These are phyloP conservation scores for Colletotrichum viniferum DNA, from an alignment of 2,329 filamentous ascomycete genomes.

Conservation along the genomic window DNA sequence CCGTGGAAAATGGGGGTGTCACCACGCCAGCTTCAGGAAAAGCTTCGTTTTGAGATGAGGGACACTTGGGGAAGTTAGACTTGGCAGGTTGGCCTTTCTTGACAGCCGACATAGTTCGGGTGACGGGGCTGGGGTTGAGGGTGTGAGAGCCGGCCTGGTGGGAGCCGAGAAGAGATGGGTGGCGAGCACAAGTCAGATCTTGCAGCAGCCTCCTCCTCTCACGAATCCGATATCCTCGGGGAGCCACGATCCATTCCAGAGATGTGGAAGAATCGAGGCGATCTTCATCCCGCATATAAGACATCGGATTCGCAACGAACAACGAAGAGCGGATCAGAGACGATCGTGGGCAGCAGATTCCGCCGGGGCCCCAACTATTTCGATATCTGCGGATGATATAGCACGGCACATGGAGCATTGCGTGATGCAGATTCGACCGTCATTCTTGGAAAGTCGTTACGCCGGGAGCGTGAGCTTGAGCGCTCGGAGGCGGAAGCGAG, in stretches of 20 bases:
- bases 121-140: neutral
- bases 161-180: neutral
- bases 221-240: neutral
- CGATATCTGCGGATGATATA: neutral
- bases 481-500: neutral
- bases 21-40: neutral
- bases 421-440: neutral
- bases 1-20: neutral
- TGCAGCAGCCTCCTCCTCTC: fast-evolving
- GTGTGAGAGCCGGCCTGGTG: neutral
- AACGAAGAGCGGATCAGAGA: neutral
- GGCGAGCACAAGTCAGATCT: neutral
- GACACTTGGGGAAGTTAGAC: neutral
- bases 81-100: neutral
- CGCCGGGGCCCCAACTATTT: neutral
- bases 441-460: neutral
- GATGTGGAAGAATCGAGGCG: neutral
- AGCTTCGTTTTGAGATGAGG: neutral
- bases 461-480: neutral
- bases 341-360: neutral
- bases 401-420: neutral
- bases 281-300: neutral
- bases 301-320: neutral
- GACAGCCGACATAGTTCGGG: neutral
- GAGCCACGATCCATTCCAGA: neutral